A percentile compares a stretch with the other conserved stretches of the same genome.
Evolutionary conservation across 805 yeast species (phyloP).

Genomic region (Spathaspora sp.): DNA sequence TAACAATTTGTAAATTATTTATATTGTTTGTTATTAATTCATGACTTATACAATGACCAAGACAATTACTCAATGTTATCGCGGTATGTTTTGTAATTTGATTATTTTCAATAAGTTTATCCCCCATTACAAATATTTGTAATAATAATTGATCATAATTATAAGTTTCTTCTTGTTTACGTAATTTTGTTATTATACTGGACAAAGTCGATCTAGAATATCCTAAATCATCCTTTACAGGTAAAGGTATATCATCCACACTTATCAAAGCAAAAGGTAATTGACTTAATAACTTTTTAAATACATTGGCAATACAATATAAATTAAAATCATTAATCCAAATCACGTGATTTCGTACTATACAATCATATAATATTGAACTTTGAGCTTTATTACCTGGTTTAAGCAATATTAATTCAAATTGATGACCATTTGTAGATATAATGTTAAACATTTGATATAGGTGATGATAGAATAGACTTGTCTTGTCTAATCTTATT

Average conservation of each 20-base stretch:
- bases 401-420: slow-evolving; percentile 49
- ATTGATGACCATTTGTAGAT: slow-evolving; percentile 35
- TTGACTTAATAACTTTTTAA: slow-evolving; percentile 46
- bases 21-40: slow-evolving; percentile 35
- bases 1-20: slow-evolving; percentile 48
- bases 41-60: slow-evolving; percentile 57
- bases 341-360: slow-evolving; percentile 50
- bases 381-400: slow-evolving; percentile 51
- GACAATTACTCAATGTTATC: slow-evolving; percentile 39
- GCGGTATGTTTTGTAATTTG: slow-evolving; percentile 42
- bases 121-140: slow-evolving; percentile 39
- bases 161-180: slow-evolving; percentile 3
- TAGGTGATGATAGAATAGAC: slow-evolving; percentile 35
- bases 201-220: slow-evolving; percentile 38
- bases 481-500: slow-evolving; percentile 15
- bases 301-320: slow-evolving; percentile 44
- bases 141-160: slow-evolving; percentile 30
- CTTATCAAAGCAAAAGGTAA: slow-evolving; percentile 56
- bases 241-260: slow-evolving; percentile 44
- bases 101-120: slow-evolving; percentile 32
- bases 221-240: slow-evolving; percentile 47
- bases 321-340: slow-evolving; percentile 58
- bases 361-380: slow-evolving; percentile 46
- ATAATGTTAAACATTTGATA: slow-evolving; percentile 52
- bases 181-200: slow-evolving; percentile 26